phyloP scores from a whole-genome alignment of 1,284 basidiomycete species.

The Cutaneotrichosporon sp. region DNA sequence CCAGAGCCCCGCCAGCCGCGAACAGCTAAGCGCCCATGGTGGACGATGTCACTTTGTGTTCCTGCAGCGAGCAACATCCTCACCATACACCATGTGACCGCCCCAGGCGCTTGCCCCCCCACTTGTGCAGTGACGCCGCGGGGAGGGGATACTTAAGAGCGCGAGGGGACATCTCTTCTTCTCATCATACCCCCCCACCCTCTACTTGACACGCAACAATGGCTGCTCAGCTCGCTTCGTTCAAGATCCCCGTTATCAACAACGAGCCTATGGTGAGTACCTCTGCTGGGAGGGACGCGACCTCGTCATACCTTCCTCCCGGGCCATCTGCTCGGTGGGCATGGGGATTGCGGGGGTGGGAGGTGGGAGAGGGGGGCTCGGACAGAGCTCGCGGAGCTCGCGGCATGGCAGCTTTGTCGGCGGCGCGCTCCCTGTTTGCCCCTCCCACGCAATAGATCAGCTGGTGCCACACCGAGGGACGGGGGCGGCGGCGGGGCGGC shows the following conservation, averaged over 20 bases:
- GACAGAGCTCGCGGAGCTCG: no score
- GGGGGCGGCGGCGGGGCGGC: no score
- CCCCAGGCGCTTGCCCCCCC: not conserved
- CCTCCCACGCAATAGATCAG: no score
- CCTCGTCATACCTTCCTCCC: no score
- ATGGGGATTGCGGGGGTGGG: no score
- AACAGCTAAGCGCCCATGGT: not conserved
- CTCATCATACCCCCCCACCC: not conserved
- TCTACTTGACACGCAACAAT: constrained; percentile 9
- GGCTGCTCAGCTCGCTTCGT: constrained; percentile 69
- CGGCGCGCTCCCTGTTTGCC: no score
- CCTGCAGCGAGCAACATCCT: not conserved
- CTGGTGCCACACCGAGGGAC: no score
- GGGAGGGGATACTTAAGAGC: not conserved
- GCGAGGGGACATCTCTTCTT: not conserved
- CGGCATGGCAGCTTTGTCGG: no score
- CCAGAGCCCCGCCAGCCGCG: not conserved
- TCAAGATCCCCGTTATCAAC: constrained; percentile 76
- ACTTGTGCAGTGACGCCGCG: not conserved
- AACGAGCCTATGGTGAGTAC: constrained; percentile 87
- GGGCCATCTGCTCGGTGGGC: no score
- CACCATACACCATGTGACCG: not conserved
- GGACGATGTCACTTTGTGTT: not conserved
- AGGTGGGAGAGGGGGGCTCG: no score
- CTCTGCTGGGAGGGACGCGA: no score